Conservation (phyloP, 306 rosid genomes). For the Lathyrus tuberosus region DNA sequence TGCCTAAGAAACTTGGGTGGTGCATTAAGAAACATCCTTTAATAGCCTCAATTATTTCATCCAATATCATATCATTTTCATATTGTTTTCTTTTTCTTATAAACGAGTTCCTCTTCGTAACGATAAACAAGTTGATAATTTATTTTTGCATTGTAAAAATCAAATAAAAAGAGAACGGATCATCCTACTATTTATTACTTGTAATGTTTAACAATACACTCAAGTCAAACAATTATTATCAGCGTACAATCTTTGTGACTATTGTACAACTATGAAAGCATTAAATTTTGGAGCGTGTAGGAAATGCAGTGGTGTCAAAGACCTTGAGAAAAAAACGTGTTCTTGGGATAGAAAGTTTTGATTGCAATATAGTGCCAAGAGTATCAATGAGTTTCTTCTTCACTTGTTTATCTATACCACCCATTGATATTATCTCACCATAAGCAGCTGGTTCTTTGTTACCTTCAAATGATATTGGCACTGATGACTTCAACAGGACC, state of each 20-base stretch:
- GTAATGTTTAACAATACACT: not conserved
- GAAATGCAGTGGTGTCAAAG: slow-evolving; percentile 68
- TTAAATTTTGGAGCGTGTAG: slow-evolving; percentile 54
- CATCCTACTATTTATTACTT: not conserved
- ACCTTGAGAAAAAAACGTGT: slow-evolving; percentile 84
- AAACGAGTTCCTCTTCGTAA: too few relatives aligned
- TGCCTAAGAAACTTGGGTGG: too few relatives aligned
- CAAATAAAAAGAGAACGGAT: not conserved
- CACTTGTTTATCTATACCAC: slow-evolving; percentile 74
- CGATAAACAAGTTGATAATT: not conserved
- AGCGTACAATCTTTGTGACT: not conserved
- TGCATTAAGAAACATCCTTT: too few relatives aligned
- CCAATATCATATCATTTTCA: too few relatives aligned
- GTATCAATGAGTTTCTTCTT: slow-evolving; percentile 73
- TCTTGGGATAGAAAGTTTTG: slow-evolving; percentile 57
- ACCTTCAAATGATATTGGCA: slow-evolving; percentile 73
- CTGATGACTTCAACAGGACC: slow-evolving; percentile 84
- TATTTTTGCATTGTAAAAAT: not conserved
- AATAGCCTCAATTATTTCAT: too few relatives aligned
- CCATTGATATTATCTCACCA: slow-evolving; percentile 87
- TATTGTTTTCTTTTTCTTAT: too few relatives aligned
- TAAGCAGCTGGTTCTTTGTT: slow-evolving; percentile 77
- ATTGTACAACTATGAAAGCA: not conserved
- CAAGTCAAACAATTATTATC: slow-evolving; percentile 12
- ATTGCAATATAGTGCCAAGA: slow-evolving; percentile 64